Conservation (phyloP, 139 green algal genomes). For the Picochlorum sp. region DNA sequence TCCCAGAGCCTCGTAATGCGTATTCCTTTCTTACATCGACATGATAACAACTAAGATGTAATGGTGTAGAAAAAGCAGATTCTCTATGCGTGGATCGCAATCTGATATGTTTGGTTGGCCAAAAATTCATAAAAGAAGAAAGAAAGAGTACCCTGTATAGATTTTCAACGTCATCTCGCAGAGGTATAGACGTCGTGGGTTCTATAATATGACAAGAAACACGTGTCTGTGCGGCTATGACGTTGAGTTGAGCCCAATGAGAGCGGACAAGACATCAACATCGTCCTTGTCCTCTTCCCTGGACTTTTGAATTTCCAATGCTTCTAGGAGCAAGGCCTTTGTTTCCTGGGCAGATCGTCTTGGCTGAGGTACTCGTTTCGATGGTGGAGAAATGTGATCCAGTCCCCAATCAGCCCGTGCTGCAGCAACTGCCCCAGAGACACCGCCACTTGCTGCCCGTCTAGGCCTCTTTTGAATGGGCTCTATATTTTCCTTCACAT, state of each 20-base stretch:
- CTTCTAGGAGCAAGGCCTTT: slow-evolving; percentile 17
- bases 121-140: too few relatives aligned
- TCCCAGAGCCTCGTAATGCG: too few relatives aligned
- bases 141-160: too few relatives aligned
- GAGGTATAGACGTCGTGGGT: neutral
- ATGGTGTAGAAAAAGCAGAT: too few relatives aligned
- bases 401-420: slow-evolving; percentile 18
- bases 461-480: slow-evolving; percentile 19
- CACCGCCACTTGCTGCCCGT: slow-evolving; percentile 25
- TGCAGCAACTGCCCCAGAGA: slow-evolving; percentile 26
- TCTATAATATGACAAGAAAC: too few relatives aligned
- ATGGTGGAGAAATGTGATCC: slow-evolving; percentile 19
- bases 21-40: neutral
- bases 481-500: slow-evolving; percentile 2
- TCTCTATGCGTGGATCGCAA: too few relatives aligned
- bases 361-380: slow-evolving; percentile 13
- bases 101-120: too few relatives aligned
- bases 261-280: slow-evolving; percentile 20
- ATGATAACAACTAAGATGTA: too few relatives aligned
- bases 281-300: slow-evolving; percentile 3
- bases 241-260: slow-evolving; percentile 22
- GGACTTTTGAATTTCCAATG: slow-evolving; percentile 5
- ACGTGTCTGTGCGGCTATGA: neutral
- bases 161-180: neutral
- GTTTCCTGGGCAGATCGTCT: slow-evolving; percentile 7